phyloP scores from a whole-genome alignment of 345 rosid species.

The Moringa oleifera region DNA sequence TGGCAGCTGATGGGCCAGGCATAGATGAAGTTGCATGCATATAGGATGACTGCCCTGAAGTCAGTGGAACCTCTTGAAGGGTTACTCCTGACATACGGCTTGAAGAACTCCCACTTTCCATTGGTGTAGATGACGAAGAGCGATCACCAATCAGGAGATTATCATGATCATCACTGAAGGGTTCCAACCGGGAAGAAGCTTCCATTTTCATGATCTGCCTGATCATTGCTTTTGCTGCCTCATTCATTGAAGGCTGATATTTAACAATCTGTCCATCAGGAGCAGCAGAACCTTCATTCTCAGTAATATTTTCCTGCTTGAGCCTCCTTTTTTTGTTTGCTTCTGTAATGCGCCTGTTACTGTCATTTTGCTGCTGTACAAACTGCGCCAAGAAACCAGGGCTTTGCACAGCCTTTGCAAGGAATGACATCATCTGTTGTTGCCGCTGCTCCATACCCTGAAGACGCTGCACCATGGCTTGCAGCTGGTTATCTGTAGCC shows the following conservation, averaged over 20 bases:
- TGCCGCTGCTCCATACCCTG: conserved; percentile 99
- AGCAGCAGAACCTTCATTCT: conserved; percentile 40
- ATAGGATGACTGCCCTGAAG: conserved; percentile 33
- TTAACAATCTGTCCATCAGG: conserved; percentile 89
- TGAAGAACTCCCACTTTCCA: conserved; percentile 45
- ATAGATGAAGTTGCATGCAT: conserved; percentile 26
- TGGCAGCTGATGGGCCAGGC: conserved; percentile 26
- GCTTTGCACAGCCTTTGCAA: conserved; percentile 93
- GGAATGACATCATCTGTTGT: conserved; percentile 95
- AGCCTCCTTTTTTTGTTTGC: conserved; percentile 87
- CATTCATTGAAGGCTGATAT: conserved; percentile 75
- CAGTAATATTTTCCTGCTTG: conserved; percentile 54
- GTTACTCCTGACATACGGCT: conserved; percentile 53
- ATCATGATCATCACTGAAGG: conserved; percentile 40
- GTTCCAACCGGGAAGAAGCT: conserved; percentile 42
- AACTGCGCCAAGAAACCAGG: conserved; percentile 93
- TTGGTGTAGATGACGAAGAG: conserved; percentile 34
- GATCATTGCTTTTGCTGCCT: conserved; percentile 65
- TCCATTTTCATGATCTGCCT: conserved; percentile 61
- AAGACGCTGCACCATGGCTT: conserved; percentile 82
- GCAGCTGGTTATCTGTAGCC: conserved; percentile 81
- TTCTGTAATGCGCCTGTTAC: conserved; percentile 68
- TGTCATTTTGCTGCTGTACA: conserved; percentile 91
- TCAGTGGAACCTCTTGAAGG: conserved; percentile 73
- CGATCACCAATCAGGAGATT: conserved; percentile 45